phyloP scores from a whole-genome alignment of 2,329 filamentous ascomycete genomes.

The Fusarium albidum region DNA sequence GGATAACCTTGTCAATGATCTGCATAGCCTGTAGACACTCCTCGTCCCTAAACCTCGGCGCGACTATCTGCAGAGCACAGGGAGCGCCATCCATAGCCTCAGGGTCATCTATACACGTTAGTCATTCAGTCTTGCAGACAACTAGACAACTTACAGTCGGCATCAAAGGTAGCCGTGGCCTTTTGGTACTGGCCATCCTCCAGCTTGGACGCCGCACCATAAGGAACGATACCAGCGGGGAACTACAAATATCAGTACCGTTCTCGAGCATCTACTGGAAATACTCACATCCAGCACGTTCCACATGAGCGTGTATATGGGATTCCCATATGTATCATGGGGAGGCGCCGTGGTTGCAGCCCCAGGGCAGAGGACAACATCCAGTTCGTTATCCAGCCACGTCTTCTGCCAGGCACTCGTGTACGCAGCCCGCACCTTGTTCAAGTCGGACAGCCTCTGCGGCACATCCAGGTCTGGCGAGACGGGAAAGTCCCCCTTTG shows the following conservation, averaged over 20 bases:
- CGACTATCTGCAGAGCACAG: conserved; percentile 27
- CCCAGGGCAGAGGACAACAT: conserved; percentile 31
- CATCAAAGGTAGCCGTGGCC: conserved; percentile 24
- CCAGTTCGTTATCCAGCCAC: conserved; percentile 25
- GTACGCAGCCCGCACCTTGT: conserved; percentile 15
- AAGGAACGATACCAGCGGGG: conserved; percentile 35
- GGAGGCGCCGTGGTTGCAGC: conserved; percentile 26
- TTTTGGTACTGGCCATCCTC: conserved; percentile 20
- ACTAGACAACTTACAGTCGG: conserved; percentile 29
- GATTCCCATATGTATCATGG: conserved; percentile 34
- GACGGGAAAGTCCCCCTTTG: conserved; percentile 19
- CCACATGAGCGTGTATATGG: conserved; percentile 36
- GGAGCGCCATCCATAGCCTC: conserved; percentile 29
- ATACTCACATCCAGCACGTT: conserved; percentile 33
- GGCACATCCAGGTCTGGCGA: conserved; percentile 7
- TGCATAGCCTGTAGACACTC: conserved; percentile 34
- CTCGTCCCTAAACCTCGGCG: conserved; percentile 31
- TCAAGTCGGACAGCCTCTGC: conserved; percentile 4
- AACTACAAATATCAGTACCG: conserved; percentile 9
- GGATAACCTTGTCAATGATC: conserved; percentile 23
- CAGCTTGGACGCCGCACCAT: conserved; percentile 24
- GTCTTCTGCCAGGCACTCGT: conserved; percentile 21
- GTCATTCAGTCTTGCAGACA: no score
- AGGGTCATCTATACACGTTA: conserved; percentile 20
- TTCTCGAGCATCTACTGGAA: accelerated